Percentiles rank a stretch among this genome's conserved stretches.
phyloP scores from a whole-genome alignment of 345 rosid species.

The Dipteronia sinensis region DNA sequence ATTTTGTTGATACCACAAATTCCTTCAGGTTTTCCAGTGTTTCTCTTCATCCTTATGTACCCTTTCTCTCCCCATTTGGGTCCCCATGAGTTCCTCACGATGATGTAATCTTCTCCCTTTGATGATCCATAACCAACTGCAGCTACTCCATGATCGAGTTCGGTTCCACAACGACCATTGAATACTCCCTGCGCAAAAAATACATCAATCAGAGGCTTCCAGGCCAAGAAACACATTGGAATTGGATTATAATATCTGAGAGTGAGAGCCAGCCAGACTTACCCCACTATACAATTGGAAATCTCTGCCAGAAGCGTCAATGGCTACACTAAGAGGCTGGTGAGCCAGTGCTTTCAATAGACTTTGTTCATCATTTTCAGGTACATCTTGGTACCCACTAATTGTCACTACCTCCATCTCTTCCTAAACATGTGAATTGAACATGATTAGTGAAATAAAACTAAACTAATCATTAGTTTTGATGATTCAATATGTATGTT shows the following conservation, averaged over 20 bases:
- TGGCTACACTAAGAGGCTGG: constrained; percentile 81
- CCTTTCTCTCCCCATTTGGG: constrained; percentile 48
- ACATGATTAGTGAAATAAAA: background rate
- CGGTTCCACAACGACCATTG: constrained; percentile 37
- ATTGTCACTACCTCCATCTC: constrained; percentile 62
- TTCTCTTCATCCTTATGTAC: constrained; percentile 42
- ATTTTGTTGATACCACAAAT: constrained; percentile 48
- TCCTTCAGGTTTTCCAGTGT: constrained; percentile 42
- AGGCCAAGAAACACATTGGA: constrained; percentile 1
- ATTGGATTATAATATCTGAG: background rate
- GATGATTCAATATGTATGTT: background rate
- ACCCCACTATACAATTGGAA: constrained; percentile 82
- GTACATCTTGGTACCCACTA: constrained; percentile 70
- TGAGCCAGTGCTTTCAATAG: constrained; percentile 72
- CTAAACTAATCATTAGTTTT: background rate
- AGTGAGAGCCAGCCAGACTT: constrained; percentile 9
- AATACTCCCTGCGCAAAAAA: constrained; percentile 37
- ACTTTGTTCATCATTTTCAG: constrained; percentile 56
- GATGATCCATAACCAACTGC: constrained; percentile 51
- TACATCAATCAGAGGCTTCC: background rate
- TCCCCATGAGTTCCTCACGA: constrained; percentile 54
- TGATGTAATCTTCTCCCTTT: constrained; percentile 32
- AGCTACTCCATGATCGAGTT: constrained; percentile 44
- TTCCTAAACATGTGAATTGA: constrained; percentile 37
- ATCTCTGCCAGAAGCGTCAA: constrained; percentile 72